Evolutionary conservation across 768 basidiomycete genomes (phyloP).

Genomic region (Serendipita sp.): DNA sequence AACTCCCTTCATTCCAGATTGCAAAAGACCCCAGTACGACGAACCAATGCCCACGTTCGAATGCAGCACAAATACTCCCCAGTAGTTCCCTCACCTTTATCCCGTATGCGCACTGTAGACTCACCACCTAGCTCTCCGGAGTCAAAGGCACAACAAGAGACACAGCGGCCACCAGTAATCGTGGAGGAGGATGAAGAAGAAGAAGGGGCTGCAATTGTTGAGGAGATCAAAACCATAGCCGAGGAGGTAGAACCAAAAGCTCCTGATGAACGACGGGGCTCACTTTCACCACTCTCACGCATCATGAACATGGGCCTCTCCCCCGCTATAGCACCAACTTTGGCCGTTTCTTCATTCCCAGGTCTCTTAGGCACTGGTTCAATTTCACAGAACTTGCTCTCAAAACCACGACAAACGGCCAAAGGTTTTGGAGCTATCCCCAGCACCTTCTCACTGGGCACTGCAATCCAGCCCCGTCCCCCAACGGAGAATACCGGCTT

Average conservation of each 20-base stretch:
- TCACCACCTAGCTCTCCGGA: constrained; percentile 2
- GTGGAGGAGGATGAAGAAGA: constrained; percentile 1
- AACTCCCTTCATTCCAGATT: background rate
- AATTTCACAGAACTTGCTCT: background rate
- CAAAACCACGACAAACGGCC: background rate
- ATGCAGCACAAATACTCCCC: constrained; percentile 64
- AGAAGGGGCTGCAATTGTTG: background rate
- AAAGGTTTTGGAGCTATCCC: background rate
- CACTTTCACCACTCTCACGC: background rate
- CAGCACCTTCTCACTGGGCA: background rate
- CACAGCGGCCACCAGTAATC: background rate
- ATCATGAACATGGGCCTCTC: constrained; percentile 5
- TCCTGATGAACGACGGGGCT: background rate
- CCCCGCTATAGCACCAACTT: background rate
- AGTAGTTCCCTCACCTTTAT: constrained; percentile 62
- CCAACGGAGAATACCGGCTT: background rate
- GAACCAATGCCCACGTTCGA: background rate
- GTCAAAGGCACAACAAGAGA: background rate
- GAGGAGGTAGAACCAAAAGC: background rate
- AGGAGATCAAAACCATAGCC: background rate
- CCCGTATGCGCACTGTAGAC: constrained; percentile 33
- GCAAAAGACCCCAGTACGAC: background rate
- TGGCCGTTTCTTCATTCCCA: constrained; percentile 3
- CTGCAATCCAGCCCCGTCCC: background rate
- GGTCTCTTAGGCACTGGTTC: background rate